These are phyloP conservation scores for Arachis stenosperma DNA, from an alignment of 306 rosid genomes.

Conservation along the genomic window DNA sequence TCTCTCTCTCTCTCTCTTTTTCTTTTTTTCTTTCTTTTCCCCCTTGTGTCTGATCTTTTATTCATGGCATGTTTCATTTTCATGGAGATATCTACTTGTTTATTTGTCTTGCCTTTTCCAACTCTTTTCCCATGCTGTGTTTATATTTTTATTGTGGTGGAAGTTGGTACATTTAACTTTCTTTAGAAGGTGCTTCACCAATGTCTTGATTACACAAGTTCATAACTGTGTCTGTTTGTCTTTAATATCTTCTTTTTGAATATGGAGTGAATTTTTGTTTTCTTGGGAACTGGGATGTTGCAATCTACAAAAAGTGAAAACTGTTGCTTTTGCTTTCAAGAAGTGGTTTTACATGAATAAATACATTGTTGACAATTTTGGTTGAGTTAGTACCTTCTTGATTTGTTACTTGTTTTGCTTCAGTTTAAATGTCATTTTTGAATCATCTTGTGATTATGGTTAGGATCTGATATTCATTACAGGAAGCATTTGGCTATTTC, in stretches of 20 bases:
- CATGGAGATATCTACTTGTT: neutral
- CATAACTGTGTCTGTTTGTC: slow-evolving; percentile 10
- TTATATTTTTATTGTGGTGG: neutral
- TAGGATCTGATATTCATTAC: slow-evolving; percentile 42
- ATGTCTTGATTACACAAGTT: neutral
- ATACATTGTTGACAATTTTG: neutral
- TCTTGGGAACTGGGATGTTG: neutral
- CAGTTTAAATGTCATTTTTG: slow-evolving; percentile 17
- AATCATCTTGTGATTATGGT: slow-evolving; percentile 39
- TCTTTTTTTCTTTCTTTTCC: too few species aligned
- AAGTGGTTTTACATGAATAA: slow-evolving; percentile 1
- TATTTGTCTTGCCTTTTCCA: neutral
- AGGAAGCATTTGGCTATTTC: slow-evolving; percentile 84
- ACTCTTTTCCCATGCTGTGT: neutral
- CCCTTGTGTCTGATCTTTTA: neutral
- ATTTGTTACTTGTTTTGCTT: slow-evolving; percentile 26
- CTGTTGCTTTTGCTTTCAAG: neutral
- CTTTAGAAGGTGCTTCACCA: neutral
- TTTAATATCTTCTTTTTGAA: neutral
- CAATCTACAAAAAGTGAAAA: neutral
- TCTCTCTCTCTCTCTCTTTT: neutral
- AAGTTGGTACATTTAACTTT: neutral
- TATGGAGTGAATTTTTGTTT: neutral
- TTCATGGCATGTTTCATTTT: slow-evolving; percentile 5
- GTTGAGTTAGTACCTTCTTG: neutral